phyloP scores from a whole-genome alignment of 2,329 filamentous ascomycete species.

The Exophiala calicioides region DNA sequence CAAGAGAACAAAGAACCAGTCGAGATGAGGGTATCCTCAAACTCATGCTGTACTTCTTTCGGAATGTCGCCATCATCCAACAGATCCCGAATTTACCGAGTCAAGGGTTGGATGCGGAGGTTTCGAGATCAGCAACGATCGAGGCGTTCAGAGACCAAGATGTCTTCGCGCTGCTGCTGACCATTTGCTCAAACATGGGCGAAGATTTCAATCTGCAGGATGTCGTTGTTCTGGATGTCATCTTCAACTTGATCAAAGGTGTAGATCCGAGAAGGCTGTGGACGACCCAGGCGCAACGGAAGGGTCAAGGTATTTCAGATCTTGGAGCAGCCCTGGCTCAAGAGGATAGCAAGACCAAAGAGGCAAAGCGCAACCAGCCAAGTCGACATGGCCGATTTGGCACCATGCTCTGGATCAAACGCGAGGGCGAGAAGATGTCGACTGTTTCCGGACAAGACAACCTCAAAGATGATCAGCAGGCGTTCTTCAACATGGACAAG shows the following conservation, averaged over 20 bases:
- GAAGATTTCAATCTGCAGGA: slow-evolving; percentile 92
- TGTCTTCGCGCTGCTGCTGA: slow-evolving; percentile 80
- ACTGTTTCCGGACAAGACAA: slow-evolving; percentile 88
- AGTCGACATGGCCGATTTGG: slow-evolving; percentile 92
- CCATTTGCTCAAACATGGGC: slow-evolving; percentile 86
- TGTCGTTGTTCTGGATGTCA: slow-evolving; percentile 81
- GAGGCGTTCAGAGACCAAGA: slow-evolving; percentile 89
- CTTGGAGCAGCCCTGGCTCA: slow-evolving; percentile 74
- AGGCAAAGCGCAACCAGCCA: slow-evolving; percentile 74
- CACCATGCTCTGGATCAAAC: slow-evolving; percentile 95
- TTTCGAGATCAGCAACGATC: slow-evolving; percentile 83
- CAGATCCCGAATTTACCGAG: slow-evolving; percentile 70
- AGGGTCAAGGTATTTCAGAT: slow-evolving; percentile 69
- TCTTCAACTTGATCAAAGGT: slow-evolving; percentile 91
- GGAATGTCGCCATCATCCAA: slow-evolving; percentile 84
- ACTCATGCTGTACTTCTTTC: slow-evolving; percentile 81
- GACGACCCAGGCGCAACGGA: slow-evolving; percentile 73
- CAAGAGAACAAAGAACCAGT: slow-evolving; percentile 71
- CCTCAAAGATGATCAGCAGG: slow-evolving; percentile 69
- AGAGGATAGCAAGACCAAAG: slow-evolving; percentile 78
- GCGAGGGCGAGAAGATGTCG: slow-evolving; percentile 78
- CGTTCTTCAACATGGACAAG: slow-evolving; percentile 84
- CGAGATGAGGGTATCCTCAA: slow-evolving; percentile 92
- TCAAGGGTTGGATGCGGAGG: slow-evolving; percentile 85
- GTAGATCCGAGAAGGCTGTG: slow-evolving; percentile 83